These are phyloP conservation scores for Trichoderma sp. DNA, from an alignment of 2,329 filamentous ascomycete genomes.

Conservation along the genomic window DNA sequence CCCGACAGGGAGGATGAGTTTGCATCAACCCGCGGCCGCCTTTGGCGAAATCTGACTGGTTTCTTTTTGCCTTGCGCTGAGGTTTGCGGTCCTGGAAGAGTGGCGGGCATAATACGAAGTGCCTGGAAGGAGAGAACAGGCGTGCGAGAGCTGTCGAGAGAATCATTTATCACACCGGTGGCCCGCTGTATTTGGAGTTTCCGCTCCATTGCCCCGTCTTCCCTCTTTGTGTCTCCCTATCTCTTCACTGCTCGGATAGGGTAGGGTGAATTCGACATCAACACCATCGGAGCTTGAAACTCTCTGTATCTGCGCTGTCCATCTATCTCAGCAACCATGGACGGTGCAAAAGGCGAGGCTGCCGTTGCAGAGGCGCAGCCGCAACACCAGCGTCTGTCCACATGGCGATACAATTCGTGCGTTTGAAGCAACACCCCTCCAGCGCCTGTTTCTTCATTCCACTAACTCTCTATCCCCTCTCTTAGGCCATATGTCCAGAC, in stretches of 20 bases:
- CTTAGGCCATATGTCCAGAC: constrained; percentile 57
- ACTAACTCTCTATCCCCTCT: not conserved
- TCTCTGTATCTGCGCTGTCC: not conserved
- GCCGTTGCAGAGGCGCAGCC: constrained; percentile 17
- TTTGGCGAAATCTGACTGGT: not conserved
- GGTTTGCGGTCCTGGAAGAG: not conserved
- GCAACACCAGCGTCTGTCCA: constrained; percentile 22
- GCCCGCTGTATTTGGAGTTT: constrained; percentile 7
- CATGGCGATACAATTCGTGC: constrained; percentile 26
- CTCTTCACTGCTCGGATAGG: not conserved
- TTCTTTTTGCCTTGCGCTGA: not conserved
- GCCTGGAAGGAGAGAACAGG: not conserved
- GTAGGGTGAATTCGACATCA: not conserved
- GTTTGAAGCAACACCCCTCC: not conserved
- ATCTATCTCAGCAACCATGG: not conserved
- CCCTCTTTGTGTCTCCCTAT: not conserved
- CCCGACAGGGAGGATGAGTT: not conserved
- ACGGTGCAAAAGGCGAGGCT: not conserved
- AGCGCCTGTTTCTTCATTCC: not conserved
- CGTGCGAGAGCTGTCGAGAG: too few species aligned
- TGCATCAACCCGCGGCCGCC: not conserved
- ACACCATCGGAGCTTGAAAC: not conserved
- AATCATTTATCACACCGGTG: not conserved
- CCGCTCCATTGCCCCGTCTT: not conserved
- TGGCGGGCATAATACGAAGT: not conserved